These are phyloP conservation scores for Evansstolkia leycettana DNA, from an alignment of 495 filamentous ascomycete genomes.

Conservation along the genomic window DNA sequence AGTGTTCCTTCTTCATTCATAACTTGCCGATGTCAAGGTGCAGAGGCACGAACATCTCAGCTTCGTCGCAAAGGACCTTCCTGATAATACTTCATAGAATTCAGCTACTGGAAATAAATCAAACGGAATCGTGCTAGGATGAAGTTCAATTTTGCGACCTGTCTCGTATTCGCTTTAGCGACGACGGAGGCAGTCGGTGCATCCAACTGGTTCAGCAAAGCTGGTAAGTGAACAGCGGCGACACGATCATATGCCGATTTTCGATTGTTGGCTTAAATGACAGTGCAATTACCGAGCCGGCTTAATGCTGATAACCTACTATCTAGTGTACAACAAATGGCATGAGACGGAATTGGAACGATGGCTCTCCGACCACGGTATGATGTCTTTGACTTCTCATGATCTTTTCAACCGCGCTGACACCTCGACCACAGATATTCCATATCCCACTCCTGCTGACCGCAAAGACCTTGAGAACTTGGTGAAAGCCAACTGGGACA, in stretches of 20 bases:
- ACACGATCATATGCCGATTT: too few species aligned
- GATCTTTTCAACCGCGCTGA: conserved; percentile 4
- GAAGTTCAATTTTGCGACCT: conserved; percentile 57
- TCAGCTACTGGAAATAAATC: too few species aligned
- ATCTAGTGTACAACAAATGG: conserved; percentile 92
- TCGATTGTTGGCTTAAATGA: too few species aligned
- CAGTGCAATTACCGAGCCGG: too few species aligned
- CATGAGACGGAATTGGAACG: conserved; percentile 94
- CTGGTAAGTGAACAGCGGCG: conserved; percentile 50
- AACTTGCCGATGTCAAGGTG: too few species aligned
- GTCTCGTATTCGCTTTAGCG: conserved; percentile 59
- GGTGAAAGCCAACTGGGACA: conserved; percentile 81
- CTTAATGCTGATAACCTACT: conserved; percentile 6
- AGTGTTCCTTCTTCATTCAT: too few species aligned
- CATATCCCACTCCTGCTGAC: conserved; percentile 73
- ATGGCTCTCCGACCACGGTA: conserved; percentile 82
- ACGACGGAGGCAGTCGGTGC: conserved; percentile 52
- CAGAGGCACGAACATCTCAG: too few species aligned
- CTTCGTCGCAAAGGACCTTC: too few species aligned
- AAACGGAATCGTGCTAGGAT: conserved; percentile 29
- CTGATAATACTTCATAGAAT: too few species aligned
- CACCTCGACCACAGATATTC: conserved; percentile 45
- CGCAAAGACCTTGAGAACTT: conserved; percentile 74
- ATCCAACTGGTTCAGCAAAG: conserved; percentile 70
- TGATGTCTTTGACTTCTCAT: background rate